Base-by-base conservation (phyloP, 2,329 filamentous ascomycete genomes). In the Blastomyces emzantsi region DNA sequence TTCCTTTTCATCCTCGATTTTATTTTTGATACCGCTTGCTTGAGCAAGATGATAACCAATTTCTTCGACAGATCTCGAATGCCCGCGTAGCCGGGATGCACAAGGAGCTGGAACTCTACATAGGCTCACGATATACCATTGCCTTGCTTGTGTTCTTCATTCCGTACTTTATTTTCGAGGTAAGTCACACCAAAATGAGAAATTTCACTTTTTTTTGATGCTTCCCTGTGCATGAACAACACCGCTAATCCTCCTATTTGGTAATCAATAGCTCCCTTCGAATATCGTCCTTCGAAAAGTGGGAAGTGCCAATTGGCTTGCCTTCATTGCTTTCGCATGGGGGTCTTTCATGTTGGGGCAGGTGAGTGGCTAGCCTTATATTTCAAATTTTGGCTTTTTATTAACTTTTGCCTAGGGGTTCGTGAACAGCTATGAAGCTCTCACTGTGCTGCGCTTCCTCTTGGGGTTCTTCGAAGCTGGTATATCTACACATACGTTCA, bases 101-200 rank as follows among this genome's bases (percentile, higher is more conserved):
- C 28, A 56, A 60, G 41, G 70, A 72, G 11, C 63, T 69, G 17
- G 57, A 64, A 41, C 71, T 78, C 15, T 57, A 75, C 52, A 63
- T 67, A 41, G 68, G 67, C 1, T 57, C 62, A 54, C 68, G 70
- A 47, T 73, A 72, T 63, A 81, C 84, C 30, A 82, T 90, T 69
- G 81, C 87, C 63, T 87, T 87, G 2, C 78, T 90, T 56, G 80
- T 90, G 69, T 90, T 91, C 78, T 90, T 90, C 79, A 80, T 89
- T 67, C 83, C 87, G 0, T 91, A 90, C 73, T 82, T 88, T 66
- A 58, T 89, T 59, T 87, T 89, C 66, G 87, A 92, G 71, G 85
- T 56, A 58, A 3, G 30, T 30, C 49, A 19, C 11, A 15, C 25
- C 25, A 52, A 47, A 45, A 28, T 9, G 22, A 19, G 15, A 39